Evolutionary conservation across 139 green algal genomes (phyloP).

Genomic region (Spirogloea muscicola): DNA sequence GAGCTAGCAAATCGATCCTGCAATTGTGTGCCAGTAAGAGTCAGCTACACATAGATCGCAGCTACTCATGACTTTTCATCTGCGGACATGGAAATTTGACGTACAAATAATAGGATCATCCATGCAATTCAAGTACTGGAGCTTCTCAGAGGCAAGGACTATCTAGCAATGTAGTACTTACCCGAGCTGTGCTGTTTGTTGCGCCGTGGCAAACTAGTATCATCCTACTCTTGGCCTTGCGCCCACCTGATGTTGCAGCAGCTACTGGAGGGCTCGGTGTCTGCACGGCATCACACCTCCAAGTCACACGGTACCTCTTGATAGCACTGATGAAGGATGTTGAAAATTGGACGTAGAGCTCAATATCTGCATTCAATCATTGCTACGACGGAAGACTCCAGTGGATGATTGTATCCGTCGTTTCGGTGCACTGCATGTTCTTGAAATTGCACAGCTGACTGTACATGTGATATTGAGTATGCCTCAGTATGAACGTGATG

Average conservation of each 20-base stretch:
- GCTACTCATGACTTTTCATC: too few relatives aligned
- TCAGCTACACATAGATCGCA: too few relatives aligned
- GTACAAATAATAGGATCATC: too few relatives aligned
- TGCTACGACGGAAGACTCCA: background rate
- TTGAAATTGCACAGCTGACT: background rate
- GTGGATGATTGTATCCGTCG: background rate
- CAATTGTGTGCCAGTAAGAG: too few relatives aligned
- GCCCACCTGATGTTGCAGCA: background rate
- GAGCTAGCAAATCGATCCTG: slow-evolving; percentile 13
- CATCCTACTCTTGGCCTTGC: slow-evolving; percentile 19
- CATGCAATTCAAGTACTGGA: too few relatives aligned
- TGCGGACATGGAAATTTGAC: too few relatives aligned
- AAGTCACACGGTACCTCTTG: background rate
- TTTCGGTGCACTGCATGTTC: background rate
- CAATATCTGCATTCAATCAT: background rate
- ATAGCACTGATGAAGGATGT: background rate
- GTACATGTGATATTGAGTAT: too few relatives aligned
- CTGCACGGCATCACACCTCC: background rate
- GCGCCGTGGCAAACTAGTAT: slow-evolving; percentile 35
- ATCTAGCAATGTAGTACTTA: too few relatives aligned
- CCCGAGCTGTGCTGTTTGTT: slow-evolving; percentile 34
- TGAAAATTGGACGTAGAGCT: background rate
- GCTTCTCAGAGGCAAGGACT: too few relatives aligned
- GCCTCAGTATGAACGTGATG: too few relatives aligned
- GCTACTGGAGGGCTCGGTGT: slow-evolving; percentile 25